Evolutionary conservation across 768 basidiomycete species (phyloP).

Genomic region (Leccinum olivaceopallidum): DNA sequence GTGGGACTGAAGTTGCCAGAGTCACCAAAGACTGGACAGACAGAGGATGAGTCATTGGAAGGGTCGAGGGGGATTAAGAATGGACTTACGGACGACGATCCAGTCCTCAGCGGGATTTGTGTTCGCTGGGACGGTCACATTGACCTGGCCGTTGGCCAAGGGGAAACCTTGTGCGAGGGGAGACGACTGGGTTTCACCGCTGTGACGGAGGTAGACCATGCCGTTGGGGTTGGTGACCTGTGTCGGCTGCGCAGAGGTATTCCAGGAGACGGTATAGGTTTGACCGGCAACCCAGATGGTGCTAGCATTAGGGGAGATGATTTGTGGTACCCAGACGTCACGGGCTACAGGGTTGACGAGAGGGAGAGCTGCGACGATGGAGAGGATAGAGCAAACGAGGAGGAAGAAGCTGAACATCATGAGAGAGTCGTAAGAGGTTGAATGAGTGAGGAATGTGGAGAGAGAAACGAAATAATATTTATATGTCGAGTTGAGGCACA

Average conservation of each 20-base stretch:
- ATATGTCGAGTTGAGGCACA: neutral
- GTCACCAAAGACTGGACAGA: constrained; percentile 48
- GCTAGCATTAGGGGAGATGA: constrained; percentile 37
- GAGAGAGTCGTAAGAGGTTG: constrained; percentile 20
- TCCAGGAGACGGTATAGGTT: constrained; percentile 47
- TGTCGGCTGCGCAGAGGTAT: constrained; percentile 40
- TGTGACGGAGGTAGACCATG: constrained; percentile 42
- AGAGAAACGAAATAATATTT: neutral
- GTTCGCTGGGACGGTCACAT: constrained; percentile 41
- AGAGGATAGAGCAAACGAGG: constrained; percentile 23
- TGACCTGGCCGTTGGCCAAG: constrained; percentile 35
- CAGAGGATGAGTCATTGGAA: neutral
- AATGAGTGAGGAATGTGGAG: neutral
- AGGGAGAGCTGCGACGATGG: constrained; percentile 35
- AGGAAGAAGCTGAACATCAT: constrained; percentile 20
- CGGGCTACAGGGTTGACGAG: constrained; percentile 23
- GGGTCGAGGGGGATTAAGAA: neutral
- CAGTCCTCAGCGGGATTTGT: constrained; percentile 41
- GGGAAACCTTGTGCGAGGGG: constrained; percentile 42
- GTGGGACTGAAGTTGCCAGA: constrained; percentile 48
- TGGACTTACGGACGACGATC: constrained; percentile 44
- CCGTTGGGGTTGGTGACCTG: constrained; percentile 52
- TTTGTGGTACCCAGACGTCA: constrained; percentile 50
- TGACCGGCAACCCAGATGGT: constrained; percentile 44
- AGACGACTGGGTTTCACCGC: constrained; percentile 26